A percentile compares a stretch with the other conserved stretches of the same genome.
Conservation (phyloP, 331 rosid genomes). For the Telfairia occidentalis region DNA sequence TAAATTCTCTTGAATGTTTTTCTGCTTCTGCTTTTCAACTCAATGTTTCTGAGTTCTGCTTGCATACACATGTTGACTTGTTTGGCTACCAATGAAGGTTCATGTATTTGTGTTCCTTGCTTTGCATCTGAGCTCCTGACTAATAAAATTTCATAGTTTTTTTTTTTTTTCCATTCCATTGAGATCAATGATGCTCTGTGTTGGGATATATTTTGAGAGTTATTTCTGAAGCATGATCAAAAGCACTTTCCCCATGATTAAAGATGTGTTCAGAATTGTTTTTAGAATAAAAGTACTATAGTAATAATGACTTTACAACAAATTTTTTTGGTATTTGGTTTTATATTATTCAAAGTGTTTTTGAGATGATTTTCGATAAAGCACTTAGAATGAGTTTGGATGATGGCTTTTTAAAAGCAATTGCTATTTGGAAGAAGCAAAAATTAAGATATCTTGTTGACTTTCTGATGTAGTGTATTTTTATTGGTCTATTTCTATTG, state of each 20-base stretch:
- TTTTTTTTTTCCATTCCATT: not conserved
- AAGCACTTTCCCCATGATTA: not conserved
- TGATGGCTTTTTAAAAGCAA: too few relatives aligned
- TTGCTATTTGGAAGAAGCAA: too few relatives aligned
- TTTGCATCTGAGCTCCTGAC: not conserved
- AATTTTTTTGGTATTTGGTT: too few relatives aligned
- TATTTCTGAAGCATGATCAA: not conserved
- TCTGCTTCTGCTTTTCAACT: not conserved
- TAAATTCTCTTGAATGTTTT: constrained; percentile 3
- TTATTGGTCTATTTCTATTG: too few relatives aligned
- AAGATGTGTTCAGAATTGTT: not conserved
- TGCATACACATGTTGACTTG: not conserved
- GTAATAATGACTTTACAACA: too few relatives aligned
- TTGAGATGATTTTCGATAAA: too few relatives aligned
- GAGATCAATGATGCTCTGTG: not conserved
- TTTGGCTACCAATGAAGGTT: not conserved
- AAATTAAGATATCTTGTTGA: too few relatives aligned
- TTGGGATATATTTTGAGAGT: not conserved
- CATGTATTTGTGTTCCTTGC: not conserved
- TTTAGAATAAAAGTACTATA: too few relatives aligned
- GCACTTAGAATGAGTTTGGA: too few relatives aligned
- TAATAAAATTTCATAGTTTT: not conserved
- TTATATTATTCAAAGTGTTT: too few relatives aligned
- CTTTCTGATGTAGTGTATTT: too few relatives aligned
- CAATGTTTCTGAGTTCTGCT: not conserved